Evolutionary conservation across 2,329 filamentous ascomycete genomes (phyloP), one percentile per base, ranked within the genome.

Genomic region (Hypoxylon sp.): DNA sequence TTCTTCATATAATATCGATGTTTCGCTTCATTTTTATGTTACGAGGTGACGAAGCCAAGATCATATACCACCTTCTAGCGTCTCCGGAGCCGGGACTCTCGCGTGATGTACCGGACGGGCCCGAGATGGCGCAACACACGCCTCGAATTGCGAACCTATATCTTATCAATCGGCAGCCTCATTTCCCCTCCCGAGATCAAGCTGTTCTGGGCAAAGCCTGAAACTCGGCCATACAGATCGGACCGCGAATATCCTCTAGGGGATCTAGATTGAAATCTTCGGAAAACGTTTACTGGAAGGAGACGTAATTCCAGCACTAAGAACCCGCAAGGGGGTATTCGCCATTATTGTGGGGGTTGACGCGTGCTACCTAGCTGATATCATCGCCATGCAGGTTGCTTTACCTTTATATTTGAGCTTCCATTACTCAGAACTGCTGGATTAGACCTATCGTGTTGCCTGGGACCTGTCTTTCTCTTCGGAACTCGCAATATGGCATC

Each of bases 101-200:
- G 41, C 42, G 37, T 49, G 46, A 38, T 51, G 7, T 15, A 46
- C 35, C 51, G 27, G 41, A 55, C 51, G 45, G 51, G 19, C 11
- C 51, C 51, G 51, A 55, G 35, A 51, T 55, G 41, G 51, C 51
- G 51, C 36, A 55, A 55, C 40, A 51, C 20, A 27, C 3, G 9
- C 46, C 36, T 21, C 11, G 34, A 42, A 55, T 55, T 46, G 46
- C 51, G 51, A 55, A 55, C 7, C 21, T 20, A 23, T 30, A 46
- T 42, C 51, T 51, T 37, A 51, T 51, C 35, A 42, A 42, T 46
- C 41, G 23, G 20, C 46, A 20, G 43, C 46, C 21, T 17, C 30
- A 13, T n/a, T 25, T 9, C 51, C 36, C 34, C 35, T 32, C 40
- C 16, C 31, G 7, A 27, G 15, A 35, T 20, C 4, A 36, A 38